These are phyloP conservation scores for Lojkania enalia DNA, from an alignment of 2,329 filamentous ascomycete genomes.

Conservation along the genomic window DNA sequence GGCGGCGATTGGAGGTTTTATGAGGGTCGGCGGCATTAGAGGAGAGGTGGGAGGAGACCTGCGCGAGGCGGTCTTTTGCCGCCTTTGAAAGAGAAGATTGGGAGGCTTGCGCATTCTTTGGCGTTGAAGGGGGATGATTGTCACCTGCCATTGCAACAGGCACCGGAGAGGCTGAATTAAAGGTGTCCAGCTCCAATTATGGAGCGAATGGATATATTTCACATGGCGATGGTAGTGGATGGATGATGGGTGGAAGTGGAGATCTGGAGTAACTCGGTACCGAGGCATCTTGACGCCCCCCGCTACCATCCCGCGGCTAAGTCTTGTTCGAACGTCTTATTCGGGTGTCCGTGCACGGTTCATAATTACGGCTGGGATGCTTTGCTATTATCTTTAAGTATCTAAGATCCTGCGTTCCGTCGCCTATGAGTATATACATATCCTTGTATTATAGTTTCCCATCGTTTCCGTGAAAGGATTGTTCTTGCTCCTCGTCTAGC, in stretches of 20 bases:
- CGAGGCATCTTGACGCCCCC: constrained; percentile 34
- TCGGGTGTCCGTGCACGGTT: too few relatives aligned
- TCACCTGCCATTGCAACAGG: constrained; percentile 29
- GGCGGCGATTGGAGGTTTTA: constrained; percentile 43
- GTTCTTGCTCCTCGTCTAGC: too few relatives aligned
- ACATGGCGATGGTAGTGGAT: constrained; percentile 22
- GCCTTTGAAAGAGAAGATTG: neutral
- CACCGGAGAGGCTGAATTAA: neutral
- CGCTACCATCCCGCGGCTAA: constrained; percentile 20
- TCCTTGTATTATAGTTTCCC: too few relatives aligned
- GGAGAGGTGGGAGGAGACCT: constrained; percentile 52
- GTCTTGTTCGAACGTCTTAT: too few relatives aligned
- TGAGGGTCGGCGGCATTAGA: constrained; percentile 7
- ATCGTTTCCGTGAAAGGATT: too few relatives aligned
- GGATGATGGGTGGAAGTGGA: constrained; percentile 14
- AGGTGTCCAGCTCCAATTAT: constrained; percentile 12
- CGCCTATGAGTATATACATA: too few relatives aligned
- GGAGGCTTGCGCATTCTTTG: constrained; percentile 21
- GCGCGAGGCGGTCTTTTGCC: constrained; percentile 51
- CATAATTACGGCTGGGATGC: too few relatives aligned
- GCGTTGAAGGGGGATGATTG: constrained; percentile 11
- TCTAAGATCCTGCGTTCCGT: too few relatives aligned
- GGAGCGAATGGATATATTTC: constrained; percentile 15
- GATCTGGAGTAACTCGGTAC: constrained; percentile 18
- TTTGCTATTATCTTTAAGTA: too few relatives aligned